Conservation (phyloP, 306 rosid species). For the Sesbania bispinosa region DNA sequence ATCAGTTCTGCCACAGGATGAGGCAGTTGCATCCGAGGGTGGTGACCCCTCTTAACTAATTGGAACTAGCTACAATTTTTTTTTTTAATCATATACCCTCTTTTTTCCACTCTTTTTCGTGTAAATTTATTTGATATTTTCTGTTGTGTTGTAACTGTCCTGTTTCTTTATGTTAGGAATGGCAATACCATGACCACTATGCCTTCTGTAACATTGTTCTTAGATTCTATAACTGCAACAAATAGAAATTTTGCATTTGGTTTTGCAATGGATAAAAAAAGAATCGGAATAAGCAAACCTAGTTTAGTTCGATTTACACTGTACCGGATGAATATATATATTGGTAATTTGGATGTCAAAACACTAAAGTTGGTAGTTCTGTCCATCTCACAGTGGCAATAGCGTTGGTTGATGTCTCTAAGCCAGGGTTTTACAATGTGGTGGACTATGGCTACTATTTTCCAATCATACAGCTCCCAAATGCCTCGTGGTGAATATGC, state of each 20-base stretch:
- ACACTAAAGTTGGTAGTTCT: background rate
- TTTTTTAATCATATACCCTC: background rate
- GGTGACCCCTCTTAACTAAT: constrained; percentile 33
- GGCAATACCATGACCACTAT: constrained; percentile 12
- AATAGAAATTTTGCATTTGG: constrained; percentile 19
- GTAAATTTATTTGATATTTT: constrained; percentile 27
- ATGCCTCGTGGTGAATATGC: background rate
- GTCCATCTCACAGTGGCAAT: background rate
- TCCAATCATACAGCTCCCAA: background rate
- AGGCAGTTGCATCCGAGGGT: constrained; percentile 38
- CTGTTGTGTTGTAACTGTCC: constrained; percentile 6
- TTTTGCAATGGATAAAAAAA: constrained; percentile 12
- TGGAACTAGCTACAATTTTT: constrained; percentile 16
- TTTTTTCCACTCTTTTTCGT: constrained; percentile 7
- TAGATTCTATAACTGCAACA: constrained; percentile 14
- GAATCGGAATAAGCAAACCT: background rate
- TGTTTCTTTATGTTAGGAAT: constrained; percentile 14
- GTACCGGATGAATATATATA: no score
- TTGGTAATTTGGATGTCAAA: background rate
- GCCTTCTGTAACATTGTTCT: constrained; percentile 30
- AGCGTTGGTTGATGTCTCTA: background rate
- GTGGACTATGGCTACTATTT: background rate
- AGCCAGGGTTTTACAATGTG: background rate
- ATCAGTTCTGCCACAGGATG: constrained; percentile 43
- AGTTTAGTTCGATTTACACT: constrained; percentile 7